Percentiles rank a stretch among this genome's conserved stretches.
Conservation (phyloP, 148 eudicot species). For the Spergularia bocconei region DNA sequence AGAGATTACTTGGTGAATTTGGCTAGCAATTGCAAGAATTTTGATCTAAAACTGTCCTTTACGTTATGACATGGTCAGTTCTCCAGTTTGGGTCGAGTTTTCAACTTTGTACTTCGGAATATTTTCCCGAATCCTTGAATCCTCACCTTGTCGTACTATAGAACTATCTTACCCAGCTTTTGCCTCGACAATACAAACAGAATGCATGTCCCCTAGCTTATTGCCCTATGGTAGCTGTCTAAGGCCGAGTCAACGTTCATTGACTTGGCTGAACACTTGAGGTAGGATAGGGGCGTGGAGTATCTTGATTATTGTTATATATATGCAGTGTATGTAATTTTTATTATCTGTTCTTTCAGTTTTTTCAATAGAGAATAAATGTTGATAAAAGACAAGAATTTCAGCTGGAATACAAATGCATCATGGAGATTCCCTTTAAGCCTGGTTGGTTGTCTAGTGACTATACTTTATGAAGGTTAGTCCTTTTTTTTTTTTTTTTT, state of each 20-base stretch:
- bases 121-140: no score
- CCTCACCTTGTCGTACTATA: no score
- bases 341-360: background rate
- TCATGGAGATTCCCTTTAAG: conserved; percentile 28
- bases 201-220: background rate
- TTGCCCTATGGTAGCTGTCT: conserved; percentile 27
- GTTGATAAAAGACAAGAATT: conserved; percentile 25
- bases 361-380: conserved; percentile 27
- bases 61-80: no score
- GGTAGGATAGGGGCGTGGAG: conserved; percentile 26
- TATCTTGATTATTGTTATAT: conserved; percentile 12
- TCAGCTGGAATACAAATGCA: conserved; percentile 33
- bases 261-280: conserved; percentile 35
- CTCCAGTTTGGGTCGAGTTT: no score
- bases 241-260: conserved; percentile 31
- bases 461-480: conserved; percentile 21
- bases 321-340: background rate
- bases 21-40: background rate
- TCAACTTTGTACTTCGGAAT: no score
- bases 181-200: background rate
- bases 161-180: no score
- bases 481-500: conserved; percentile 10
- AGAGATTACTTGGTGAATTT: background rate
- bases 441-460: conserved; percentile 21
- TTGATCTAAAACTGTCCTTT: no score